A percentile compares a stretch with the other conserved stretches of the same genome.
Conservation (phyloP, 2,329 filamentous ascomycete species). For the Penicillium sp. region DNA sequence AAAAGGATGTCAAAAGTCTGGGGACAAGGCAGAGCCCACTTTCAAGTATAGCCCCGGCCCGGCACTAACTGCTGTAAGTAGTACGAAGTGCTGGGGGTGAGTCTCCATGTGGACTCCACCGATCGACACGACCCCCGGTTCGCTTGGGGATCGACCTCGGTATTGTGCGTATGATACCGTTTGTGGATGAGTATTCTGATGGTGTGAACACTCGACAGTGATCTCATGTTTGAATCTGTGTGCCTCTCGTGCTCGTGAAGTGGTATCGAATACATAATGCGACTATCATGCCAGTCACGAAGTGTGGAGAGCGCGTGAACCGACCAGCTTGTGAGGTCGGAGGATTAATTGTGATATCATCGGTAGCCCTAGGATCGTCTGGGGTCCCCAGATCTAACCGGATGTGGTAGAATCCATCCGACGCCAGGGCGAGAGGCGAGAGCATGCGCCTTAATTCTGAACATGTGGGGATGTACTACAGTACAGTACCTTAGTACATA, state of each 20-base stretch:
- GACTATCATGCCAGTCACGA: neutral
- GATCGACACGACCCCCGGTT: neutral
- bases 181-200: neutral
- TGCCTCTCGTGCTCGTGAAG: neutral
- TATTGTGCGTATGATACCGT: neutral
- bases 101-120: neutral
- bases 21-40: neutral
- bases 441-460: neutral
- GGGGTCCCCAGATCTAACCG: neutral
- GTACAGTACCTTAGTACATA: neutral
- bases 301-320: neutral
- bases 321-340: constrained; percentile 1
- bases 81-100: neutral
- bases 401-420: neutral
- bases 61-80: neutral
- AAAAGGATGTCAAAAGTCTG: neutral
- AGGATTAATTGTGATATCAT: neutral
- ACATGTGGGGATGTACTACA: neutral
- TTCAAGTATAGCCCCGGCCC: neutral
- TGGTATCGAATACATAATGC: neutral
- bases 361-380: neutral
- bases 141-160: neutral
- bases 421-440: neutral
- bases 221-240: neutral
- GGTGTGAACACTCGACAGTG: neutral